These are phyloP conservation scores for Acacia crassicarpa DNA, from an alignment of 306 rosid species.

Conservation along the genomic window DNA sequence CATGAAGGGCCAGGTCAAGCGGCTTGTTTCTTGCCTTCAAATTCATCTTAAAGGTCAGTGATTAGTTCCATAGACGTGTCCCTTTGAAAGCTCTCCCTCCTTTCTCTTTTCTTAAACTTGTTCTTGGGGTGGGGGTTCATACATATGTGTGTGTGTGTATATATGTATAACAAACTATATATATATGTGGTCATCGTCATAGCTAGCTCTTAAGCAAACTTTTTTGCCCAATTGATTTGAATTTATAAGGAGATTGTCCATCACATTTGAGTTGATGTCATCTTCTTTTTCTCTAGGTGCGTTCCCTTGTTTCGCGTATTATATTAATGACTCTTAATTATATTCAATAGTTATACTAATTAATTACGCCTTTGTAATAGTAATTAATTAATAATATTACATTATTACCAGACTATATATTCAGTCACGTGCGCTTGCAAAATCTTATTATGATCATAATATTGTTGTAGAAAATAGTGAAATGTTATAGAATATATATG, in stretches of 20 bases:
- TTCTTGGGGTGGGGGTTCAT: constrained; percentile 29
- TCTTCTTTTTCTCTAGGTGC: neutral
- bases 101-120: constrained; percentile 19
- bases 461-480: neutral
- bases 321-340: neutral
- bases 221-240: too few species aligned
- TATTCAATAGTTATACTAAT: neutral
- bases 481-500: neutral
- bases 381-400: neutral
- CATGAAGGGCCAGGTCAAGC: constrained; percentile 39
- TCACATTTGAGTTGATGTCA: neutral
- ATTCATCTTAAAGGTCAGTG: neutral
- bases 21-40: constrained; percentile 23
- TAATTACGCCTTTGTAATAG: neutral
- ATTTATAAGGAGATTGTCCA: too few species aligned
- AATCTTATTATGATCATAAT: neutral
- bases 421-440: neutral
- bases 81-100: neutral
- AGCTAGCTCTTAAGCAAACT: too few species aligned
- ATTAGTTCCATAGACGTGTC: neutral
- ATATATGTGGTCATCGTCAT: too few species aligned
- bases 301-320: neutral
- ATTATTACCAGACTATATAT: neutral
- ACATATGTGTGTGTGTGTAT: too few species aligned
- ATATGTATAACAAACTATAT: neutral